Conservation (phyloP, 2,329 filamentous ascomycete species). For the Oidium heveae region DNA sequence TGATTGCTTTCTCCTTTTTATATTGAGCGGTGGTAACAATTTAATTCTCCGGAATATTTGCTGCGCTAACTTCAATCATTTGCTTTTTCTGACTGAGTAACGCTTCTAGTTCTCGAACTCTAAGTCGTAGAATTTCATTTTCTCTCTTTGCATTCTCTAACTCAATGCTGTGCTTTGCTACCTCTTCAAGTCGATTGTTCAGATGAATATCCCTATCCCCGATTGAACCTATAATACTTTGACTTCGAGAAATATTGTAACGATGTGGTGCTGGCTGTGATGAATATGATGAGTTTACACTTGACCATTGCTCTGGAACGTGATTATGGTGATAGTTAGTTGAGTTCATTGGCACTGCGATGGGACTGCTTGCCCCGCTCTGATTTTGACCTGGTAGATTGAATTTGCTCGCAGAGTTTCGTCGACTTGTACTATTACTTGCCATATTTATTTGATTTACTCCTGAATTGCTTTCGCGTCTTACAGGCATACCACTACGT, state of each 20-base stretch:
- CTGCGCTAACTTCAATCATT: no score
- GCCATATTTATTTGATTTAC: neutral
- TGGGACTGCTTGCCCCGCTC: neutral
- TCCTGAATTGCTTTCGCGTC: neutral
- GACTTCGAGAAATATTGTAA: constrained; percentile 8
- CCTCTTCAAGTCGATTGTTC: constrained; percentile 36
- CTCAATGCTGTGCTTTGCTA: constrained; percentile 31
- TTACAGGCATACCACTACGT: neutral
- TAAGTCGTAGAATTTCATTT: constrained; percentile 34
- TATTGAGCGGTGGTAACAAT: no score
- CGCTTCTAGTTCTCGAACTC: constrained; percentile 35
- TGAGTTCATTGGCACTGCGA: neutral
- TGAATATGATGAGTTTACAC: neutral
- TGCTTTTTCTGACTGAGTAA: constrained; percentile 16
- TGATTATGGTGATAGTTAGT: neutral
- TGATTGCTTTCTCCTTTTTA: no score
- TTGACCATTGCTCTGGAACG: neutral
- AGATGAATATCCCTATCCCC: constrained; percentile 23
- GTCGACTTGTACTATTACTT: neutral
- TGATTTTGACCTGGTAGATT: neutral
- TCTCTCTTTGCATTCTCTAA: constrained; percentile 35
- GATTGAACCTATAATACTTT: neutral
- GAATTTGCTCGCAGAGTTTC: neutral
- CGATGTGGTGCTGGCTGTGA: constrained; percentile 3
- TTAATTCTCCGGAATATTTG: no score